Base-by-base conservation (phyloP, 2,329 filamentous ascomycete genomes). In the Scytalidium lignicola region DNA sequence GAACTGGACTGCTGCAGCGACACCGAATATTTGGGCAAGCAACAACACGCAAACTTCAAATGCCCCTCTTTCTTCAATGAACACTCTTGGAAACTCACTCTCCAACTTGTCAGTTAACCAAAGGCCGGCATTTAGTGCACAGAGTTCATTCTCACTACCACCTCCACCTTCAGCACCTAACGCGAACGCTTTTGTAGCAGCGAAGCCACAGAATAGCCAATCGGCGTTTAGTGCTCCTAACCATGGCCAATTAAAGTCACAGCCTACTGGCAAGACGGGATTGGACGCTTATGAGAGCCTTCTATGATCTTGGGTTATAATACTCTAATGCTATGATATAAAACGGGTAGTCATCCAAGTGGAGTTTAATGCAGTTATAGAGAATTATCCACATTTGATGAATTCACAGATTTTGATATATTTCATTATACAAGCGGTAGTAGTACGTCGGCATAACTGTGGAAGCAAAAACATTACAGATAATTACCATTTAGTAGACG, bases 281-380 rank as follows among this genome's bases (percentile, higher is more conserved):
- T 59, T 80, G 50, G 77, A 80, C 62, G 76, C 75, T 52, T 80
- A 74, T 59, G 74, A 79, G 56, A 80, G 77, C 62, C 67, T 81
- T 53, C 59, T 80, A 51, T 81, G 13, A 46, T 15, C 17, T 32
- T 32, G 28, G 37, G 13, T 6, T 26, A 26, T 26, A 26, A 26
- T 26, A 26, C 23, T 26, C 23, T 26, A 26, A 10, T 26, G 23
- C 10, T 26, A 26, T 26, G 10, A 10, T 26, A 10, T 5, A 26
- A 26, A 5, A 5, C 6, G 23, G 32, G 10, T n/a, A 37, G 26
- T 28, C 32, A 5, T n/a, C n/a, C 15, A 13, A 37, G 32, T 13
- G 26, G 13, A 7, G n/a, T 37, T 4, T 37, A 37, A 37, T 37
- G 32, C 15, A 8, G 15, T 37, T 37, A 37, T 13, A 37, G 7